Base-by-base conservation (phyloP, 2,329 filamentous ascomycete species). In the Parastagonospora nodorum region DNA sequence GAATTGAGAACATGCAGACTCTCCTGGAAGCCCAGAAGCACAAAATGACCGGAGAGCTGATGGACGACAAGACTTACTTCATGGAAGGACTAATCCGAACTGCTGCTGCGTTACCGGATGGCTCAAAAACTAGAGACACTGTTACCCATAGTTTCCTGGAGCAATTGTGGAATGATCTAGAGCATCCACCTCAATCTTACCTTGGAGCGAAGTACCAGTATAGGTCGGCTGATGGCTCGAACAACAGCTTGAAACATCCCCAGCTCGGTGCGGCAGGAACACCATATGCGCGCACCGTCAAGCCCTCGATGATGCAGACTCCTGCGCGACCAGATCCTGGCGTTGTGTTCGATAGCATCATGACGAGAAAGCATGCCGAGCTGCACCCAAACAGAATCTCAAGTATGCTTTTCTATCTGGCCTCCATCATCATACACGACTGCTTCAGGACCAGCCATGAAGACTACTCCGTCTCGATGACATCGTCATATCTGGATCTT, bases 401-500 rank as follows among this genome's bases (percentile, higher is more conserved):
- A 0, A 87, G 85, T 60, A 84, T 90, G 74, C 76, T 92, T 12
- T 90, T 90, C 69, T 90, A 91, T 58, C 77, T 89, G 37, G 89
- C 88, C 0, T 84, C 87, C 6, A 87, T 92, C 62, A 81, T 82
- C 62, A 81, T 80, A 41, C 73, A 78, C 74, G 85, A 88, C 63
- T 75, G 87, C 42, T 89, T 89, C 72, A 80, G 84, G 32, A 89
- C 87, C 1, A 84, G 83, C 60, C 82, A 84, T 24, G 76, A 75
- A 5, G 85, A 91, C 67, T 81, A 78, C 63, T 84, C 82, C 48
- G 84, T 82, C 48, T 88, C 84, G 0, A 77, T 84, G 55, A 89
- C 86, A 0, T 90, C 87, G 0, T 90, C 88, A 0, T 92, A 92
- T 56, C 80, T 92, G 19, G 88, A 92, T 63, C 77, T 92, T 1